Percentiles rank a stretch among this genome's conserved stretches.
phyloP scores from a whole-genome alignment of 805 yeast species.

The Metschnikowia borealis region DNA sequence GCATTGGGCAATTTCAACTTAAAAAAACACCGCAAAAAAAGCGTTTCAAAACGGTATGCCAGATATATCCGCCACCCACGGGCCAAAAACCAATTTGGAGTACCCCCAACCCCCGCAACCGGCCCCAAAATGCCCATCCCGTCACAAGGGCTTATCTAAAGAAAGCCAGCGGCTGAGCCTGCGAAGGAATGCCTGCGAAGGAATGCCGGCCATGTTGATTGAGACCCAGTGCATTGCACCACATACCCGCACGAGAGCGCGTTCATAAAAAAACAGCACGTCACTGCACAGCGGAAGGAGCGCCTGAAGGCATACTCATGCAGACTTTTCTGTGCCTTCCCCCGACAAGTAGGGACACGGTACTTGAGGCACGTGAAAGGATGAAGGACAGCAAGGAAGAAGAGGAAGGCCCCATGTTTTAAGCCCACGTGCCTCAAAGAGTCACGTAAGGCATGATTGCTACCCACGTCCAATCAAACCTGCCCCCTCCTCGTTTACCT shows the following conservation, averaged over 20 bases:
- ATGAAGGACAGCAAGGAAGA: background rate
- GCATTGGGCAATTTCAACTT: slow-evolving; percentile 1
- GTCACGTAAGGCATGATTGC: no score
- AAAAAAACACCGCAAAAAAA: background rate
- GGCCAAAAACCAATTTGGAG: background rate
- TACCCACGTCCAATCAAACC: no score
- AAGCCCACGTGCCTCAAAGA: no score
- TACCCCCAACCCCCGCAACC: no score
- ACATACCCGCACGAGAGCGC: slow-evolving; percentile 6
- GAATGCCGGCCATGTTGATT: background rate
- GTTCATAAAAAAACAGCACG: slow-evolving; percentile 5
- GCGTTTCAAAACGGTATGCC: background rate
- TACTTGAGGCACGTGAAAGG: background rate
- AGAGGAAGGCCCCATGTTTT: no score
- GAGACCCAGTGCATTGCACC: slow-evolving; percentile 4
- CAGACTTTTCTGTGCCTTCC: background rate
- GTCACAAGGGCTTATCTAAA: background rate
- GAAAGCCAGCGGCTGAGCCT: background rate
- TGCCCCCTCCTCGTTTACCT: background rate
- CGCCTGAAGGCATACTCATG: slow-evolving; percentile 1
- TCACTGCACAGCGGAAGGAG: slow-evolving; percentile 6
- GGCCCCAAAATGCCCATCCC: background rate
- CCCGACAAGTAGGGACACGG: no score
- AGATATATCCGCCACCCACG: background rate
- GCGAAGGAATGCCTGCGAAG: background rate